Evolutionary conservation across 495 filamentous ascomycete species (phyloP).

Genomic region (Parmelia sp.): DNA sequence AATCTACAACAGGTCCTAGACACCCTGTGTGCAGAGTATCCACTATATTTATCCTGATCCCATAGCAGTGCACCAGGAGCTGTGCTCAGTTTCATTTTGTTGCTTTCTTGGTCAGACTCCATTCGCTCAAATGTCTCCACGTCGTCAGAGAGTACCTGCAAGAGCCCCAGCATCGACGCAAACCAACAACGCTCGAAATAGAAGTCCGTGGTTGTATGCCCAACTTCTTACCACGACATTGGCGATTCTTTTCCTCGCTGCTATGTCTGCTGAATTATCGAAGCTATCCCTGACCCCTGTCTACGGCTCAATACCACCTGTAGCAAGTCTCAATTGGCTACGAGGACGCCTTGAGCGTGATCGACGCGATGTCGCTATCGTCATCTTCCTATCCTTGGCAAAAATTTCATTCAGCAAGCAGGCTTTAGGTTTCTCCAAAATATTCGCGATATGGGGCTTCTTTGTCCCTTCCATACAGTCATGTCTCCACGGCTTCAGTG

Average conservation of each 20-base stretch:
- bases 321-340: conserved; percentile 57
- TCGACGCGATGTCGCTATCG: not conserved
- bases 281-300: conserved; percentile 51
- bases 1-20: not conserved
- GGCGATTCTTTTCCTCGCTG: conserved; percentile 47
- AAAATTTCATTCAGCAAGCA: conserved; percentile 38
- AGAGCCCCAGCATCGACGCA: not conserved
- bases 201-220: too few species aligned
- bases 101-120: not conserved
- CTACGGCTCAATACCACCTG: conserved; percentile 73
- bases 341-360: not conserved
- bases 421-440: conserved; percentile 23
- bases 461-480: conserved; percentile 59
- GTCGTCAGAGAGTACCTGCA: not conserved
- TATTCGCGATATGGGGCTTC: conserved; percentile 55
- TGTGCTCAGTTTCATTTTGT: not conserved
- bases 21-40: not conserved
- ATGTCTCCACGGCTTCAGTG: conserved; percentile 58
- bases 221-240: not conserved
- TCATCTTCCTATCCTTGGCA: conserved; percentile 36
- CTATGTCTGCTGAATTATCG: conserved; percentile 67
- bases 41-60: not conserved
- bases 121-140: not conserved
- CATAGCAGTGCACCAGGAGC: not conserved
- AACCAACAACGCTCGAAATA: not conserved